Evolutionary conservation across 495 filamentous ascomycete species (phyloP).

Genomic region (Bacidia gigantensis): DNA sequence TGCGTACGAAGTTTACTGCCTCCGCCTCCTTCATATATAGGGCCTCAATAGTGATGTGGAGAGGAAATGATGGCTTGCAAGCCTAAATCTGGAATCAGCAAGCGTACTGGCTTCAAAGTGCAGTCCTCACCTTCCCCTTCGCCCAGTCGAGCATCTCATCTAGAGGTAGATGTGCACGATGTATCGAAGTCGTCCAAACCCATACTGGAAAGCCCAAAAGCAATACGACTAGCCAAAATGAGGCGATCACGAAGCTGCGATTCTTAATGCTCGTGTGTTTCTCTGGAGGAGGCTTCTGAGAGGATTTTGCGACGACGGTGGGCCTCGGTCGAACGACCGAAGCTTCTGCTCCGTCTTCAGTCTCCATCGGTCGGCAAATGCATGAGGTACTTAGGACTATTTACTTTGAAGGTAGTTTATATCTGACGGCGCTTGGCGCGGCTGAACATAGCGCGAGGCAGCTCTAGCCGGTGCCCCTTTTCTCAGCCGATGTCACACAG

Average conservation of each 20-base stretch:
- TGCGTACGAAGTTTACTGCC: conserved; percentile 61
- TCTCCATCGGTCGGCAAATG: background rate
- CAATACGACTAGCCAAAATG: conserved; percentile 82
- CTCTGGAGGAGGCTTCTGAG: conserved; percentile 53
- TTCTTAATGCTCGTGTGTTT: conserved; percentile 50
- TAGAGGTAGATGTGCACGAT: conserved; percentile 73
- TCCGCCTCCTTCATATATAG: conserved; percentile 52
- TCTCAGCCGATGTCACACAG: too few species aligned
- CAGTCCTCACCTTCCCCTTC: conserved; percentile 57
- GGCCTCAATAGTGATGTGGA: conserved; percentile 67
- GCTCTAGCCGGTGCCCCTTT: too few species aligned
- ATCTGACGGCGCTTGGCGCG: too few species aligned
- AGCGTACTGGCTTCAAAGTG: conserved; percentile 3
- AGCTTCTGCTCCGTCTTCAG: background rate
- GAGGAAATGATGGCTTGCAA: conserved; percentile 77
- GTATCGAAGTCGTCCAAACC: conserved; percentile 92
- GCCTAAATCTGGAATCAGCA: conserved; percentile 37
- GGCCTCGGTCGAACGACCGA: background rate
- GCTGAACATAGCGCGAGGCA: too few species aligned
- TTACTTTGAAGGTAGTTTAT: too few species aligned
- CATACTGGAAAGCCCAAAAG: conserved; percentile 85
- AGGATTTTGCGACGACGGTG: background rate
- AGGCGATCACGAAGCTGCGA: conserved; percentile 61
- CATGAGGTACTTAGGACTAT: too few species aligned
- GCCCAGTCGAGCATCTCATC: conserved; percentile 86